Conservation (phyloP, 2,329 filamentous ascomycete species). For the Ceratocystis albifundus region DNA sequence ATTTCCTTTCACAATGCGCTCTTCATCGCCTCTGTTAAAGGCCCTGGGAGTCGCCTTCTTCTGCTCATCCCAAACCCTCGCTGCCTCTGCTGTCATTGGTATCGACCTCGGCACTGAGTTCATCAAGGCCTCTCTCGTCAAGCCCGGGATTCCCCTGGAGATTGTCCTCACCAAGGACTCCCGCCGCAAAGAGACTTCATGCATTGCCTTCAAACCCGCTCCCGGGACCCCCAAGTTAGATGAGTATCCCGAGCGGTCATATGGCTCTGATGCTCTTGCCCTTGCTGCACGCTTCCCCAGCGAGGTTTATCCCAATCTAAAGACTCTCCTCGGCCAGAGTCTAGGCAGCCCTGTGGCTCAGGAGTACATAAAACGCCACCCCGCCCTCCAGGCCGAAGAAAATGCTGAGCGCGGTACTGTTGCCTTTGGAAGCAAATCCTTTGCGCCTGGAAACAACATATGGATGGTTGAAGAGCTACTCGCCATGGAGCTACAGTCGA, state of each 20-base stretch:
- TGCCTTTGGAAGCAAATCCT: slow-evolving; percentile 68
- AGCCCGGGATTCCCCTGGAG: slow-evolving; percentile 91
- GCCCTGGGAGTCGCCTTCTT: slow-evolving; percentile 30
- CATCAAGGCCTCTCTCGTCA: slow-evolving; percentile 90
- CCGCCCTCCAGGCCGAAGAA: slow-evolving; percentile 49
- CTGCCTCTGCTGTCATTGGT: slow-evolving; percentile 66
- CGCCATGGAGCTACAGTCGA: slow-evolving; percentile 90
- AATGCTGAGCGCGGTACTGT: slow-evolving; percentile 54
- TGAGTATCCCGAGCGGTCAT: slow-evolving; percentile 74
- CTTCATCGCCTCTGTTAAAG: slow-evolving; percentile 23
- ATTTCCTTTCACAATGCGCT: slow-evolving; percentile 29
- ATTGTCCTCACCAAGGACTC: slow-evolving; percentile 98
- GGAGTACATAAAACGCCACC: slow-evolving; percentile 65
- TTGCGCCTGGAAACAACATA: slow-evolving; percentile 47
- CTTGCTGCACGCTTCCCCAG: slow-evolving; percentile 77
- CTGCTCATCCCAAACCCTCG: slow-evolving; percentile 40
- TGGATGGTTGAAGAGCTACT: slow-evolving; percentile 84
- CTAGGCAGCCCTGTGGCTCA: slow-evolving; percentile 49
- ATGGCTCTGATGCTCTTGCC: slow-evolving; percentile 83
- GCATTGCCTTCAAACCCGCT: slow-evolving; percentile 86
- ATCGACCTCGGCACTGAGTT: slow-evolving; percentile 94
- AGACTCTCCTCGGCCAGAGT: slow-evolving; percentile 70
- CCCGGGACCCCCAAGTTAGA: slow-evolving; percentile 52
- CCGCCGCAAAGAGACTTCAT: slow-evolving; percentile 84
- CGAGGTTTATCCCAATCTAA: slow-evolving; percentile 91